phyloP scores from a whole-genome alignment of 2,329 filamentous ascomycete species.

The Botryotinia convoluta region DNA sequence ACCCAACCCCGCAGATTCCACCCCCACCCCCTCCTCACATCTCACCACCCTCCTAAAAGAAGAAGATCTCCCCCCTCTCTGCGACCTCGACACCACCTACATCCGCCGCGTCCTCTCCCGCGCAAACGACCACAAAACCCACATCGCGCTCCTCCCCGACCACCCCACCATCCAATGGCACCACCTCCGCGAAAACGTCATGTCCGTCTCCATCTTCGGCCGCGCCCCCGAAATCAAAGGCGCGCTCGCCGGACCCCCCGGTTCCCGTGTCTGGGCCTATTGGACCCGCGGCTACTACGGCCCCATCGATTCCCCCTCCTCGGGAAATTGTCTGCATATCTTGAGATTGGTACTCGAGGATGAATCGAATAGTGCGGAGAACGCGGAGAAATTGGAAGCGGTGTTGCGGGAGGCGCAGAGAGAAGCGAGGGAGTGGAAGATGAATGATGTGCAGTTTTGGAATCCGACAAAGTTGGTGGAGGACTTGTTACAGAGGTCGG shows the following conservation, averaged over 20 bases:
- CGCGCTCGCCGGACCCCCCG: constrained; percentile 55
- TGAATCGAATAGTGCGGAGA: constrained; percentile 41
- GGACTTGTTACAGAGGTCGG: constrained; percentile 47
- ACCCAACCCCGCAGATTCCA: constrained; percentile 17
- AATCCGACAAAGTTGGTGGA: constrained; percentile 63
- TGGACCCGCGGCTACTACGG: constrained; percentile 68
- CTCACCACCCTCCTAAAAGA: constrained; percentile 48
- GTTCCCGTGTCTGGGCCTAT: constrained; percentile 65
- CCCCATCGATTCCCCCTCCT: constrained; percentile 43
- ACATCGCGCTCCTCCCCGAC: constrained; percentile 68
- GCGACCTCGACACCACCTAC: constrained; percentile 60
- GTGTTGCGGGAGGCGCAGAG: constrained; percentile 65
- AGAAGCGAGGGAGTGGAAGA: constrained; percentile 70
- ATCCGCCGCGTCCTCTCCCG: constrained; percentile 53
- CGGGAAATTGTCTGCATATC: constrained; percentile 67
- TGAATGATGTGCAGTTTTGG: constrained; percentile 75
- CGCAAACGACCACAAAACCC: constrained; percentile 44
- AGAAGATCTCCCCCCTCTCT: constrained; percentile 59
- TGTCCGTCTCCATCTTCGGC: constrained; percentile 61
- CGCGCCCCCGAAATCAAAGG: constrained; percentile 61
- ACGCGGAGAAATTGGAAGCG: constrained; percentile 55
- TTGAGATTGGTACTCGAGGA: constrained; percentile 67
- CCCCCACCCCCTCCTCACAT: neutral
- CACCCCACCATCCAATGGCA: constrained; percentile 71
- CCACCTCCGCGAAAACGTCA: constrained; percentile 76